These are phyloP conservation scores for Linum usitatissimum DNA, from an alignment of 345 rosid genomes.

Conservation along the genomic window DNA sequence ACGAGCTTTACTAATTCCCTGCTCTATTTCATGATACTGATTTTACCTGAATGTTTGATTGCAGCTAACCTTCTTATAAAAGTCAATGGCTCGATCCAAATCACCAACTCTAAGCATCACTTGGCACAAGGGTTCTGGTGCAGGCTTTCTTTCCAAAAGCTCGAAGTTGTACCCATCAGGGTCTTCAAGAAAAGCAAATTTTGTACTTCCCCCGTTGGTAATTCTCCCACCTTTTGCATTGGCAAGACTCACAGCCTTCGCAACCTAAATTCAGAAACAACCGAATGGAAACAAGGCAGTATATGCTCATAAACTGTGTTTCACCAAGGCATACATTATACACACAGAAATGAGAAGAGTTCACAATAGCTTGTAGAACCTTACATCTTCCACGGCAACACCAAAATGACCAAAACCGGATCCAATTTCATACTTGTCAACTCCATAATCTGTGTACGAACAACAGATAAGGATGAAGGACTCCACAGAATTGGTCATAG, in stretches of 20 bases:
- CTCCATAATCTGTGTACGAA: slow-evolving; percentile 16
- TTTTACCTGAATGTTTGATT: too few relatives aligned
- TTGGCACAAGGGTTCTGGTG: slow-evolving; percentile 2
- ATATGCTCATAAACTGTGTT: not conserved
- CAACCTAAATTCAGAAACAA: not conserved
- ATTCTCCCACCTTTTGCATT: slow-evolving; percentile 1
- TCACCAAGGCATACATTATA: not conserved
- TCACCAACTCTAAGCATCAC: slow-evolving; percentile 6
- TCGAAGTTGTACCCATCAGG: slow-evolving; percentile 4
- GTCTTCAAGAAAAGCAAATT: not conserved
- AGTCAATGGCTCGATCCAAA: not conserved
- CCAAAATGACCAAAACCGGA: slow-evolving; percentile 25
- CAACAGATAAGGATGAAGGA: not conserved
- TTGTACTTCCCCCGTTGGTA: not conserved
- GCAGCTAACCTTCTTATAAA: not conserved
- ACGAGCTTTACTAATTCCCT: slow-evolving; percentile 1
- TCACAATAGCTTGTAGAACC: not conserved
- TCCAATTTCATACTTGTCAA: slow-evolving; percentile 21
- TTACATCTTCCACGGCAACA: slow-evolving; percentile 20
- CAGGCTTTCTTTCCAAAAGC: not conserved
- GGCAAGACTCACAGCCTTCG: not conserved
- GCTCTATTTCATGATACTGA: not conserved
- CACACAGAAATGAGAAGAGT: too few relatives aligned
- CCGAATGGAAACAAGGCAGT: not conserved
- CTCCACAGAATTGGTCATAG: not conserved